Evolutionary conservation across 805 yeast species (phyloP).

Genomic region (Candida nanaspora): DNA sequence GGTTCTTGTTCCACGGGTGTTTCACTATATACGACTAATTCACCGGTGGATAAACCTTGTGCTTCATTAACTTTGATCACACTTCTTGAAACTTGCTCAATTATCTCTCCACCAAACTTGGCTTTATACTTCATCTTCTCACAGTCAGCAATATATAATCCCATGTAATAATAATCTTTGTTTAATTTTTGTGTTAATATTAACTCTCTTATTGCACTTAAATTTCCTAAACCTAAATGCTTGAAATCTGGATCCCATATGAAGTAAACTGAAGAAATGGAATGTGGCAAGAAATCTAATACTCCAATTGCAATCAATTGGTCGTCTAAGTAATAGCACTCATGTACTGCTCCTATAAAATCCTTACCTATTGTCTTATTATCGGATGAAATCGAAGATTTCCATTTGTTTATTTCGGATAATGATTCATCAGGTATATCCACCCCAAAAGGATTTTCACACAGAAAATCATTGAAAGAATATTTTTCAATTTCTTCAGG

Average conservation of each 20-base stretch:
- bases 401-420: conserved; percentile 37
- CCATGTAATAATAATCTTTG: conserved; percentile 62
- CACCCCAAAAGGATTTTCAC: conserved; percentile 25
- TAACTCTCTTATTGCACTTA: conserved; percentile 69
- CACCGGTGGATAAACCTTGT: conserved; percentile 22
- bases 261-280: conserved; percentile 79
- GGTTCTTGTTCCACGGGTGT: no score
- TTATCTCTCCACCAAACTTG: conserved; percentile 67
- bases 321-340: conserved; percentile 61
- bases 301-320: conserved; percentile 70
- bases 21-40: conserved; percentile 4
- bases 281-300: conserved; percentile 66
- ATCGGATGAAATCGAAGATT: no score
- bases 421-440: conserved; percentile 25
- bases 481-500: conserved; percentile 34
- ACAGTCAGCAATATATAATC: conserved; percentile 75
- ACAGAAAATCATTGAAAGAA: conserved; percentile 60
- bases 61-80: conserved; percentile 33
- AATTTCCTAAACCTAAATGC: conserved; percentile 63
- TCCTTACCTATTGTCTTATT: conserved; percentile 3
- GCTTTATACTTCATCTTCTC: conserved; percentile 77
- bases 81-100: conserved; percentile 45
- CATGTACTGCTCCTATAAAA: conserved; percentile 63
- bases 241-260: conserved; percentile 82
- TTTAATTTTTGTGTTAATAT: conserved; percentile 40